These are phyloP conservation scores for Xerocomus minutiporus DNA, from an alignment of 1,284 basidiomycete genomes.

Conservation along the genomic window DNA sequence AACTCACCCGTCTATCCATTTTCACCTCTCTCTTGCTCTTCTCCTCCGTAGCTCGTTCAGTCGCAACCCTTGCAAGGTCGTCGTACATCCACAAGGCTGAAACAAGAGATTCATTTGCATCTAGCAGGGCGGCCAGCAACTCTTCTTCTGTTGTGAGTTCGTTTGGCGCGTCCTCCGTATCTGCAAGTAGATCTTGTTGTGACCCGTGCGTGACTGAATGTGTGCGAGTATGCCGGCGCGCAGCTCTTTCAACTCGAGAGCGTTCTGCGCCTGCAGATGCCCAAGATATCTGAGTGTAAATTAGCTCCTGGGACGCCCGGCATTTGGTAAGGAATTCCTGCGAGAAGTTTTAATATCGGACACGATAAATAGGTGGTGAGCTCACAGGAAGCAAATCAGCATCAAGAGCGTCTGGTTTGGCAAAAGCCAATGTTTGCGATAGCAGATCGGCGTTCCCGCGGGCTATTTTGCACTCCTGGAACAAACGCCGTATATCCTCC, in stretches of 20 bases:
- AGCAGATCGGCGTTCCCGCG: slow-evolving; percentile 66
- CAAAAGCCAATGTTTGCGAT: slow-evolving; percentile 58
- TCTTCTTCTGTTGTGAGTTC: slow-evolving; percentile 57
- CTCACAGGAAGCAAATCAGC: slow-evolving; percentile 59
- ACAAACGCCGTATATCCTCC: slow-evolving; percentile 71
- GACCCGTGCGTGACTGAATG: slow-evolving; percentile 24
- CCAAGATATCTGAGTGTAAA: slow-evolving; percentile 75
- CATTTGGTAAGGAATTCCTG: slow-evolving; percentile 76
- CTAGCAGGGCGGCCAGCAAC: slow-evolving; percentile 59
- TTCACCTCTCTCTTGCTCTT: slow-evolving; percentile 54
- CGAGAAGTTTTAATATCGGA: not conserved
- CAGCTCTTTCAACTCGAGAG: slow-evolving; percentile 38
- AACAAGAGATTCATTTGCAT: slow-evolving; percentile 55
- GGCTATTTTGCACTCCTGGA: slow-evolving; percentile 76
- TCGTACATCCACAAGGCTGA: slow-evolving; percentile 52
- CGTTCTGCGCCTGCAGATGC: slow-evolving; percentile 70
- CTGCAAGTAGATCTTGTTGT: slow-evolving; percentile 20
- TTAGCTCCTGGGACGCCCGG: slow-evolving; percentile 65
- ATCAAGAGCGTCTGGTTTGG: slow-evolving; percentile 62
- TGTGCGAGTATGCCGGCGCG: slow-evolving; percentile 11
- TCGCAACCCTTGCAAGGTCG: slow-evolving; percentile 62
- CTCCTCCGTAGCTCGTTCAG: slow-evolving; percentile 58
- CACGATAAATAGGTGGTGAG: not conserved
- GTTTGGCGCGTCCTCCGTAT: slow-evolving; percentile 33
- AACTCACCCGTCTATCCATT: slow-evolving; percentile 52